These are phyloP conservation scores for Fusarium beomiforme DNA, from an alignment of 2,329 filamentous ascomycete species.

Conservation along the genomic window DNA sequence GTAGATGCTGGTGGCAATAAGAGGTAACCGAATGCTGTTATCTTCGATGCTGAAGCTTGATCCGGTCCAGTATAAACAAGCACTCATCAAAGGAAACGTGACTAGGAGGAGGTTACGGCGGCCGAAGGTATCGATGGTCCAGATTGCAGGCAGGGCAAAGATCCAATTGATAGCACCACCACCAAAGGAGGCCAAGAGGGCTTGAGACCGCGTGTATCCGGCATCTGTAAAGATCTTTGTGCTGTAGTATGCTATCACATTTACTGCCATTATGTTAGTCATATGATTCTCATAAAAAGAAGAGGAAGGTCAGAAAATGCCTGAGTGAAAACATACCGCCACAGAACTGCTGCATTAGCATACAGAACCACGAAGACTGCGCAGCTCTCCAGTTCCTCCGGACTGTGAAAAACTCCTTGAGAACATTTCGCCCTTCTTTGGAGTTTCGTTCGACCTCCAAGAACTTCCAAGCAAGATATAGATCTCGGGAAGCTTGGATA, in stretches of 20 bases:
- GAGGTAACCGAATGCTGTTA: conserved; percentile 36
- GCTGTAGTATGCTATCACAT: conserved; percentile 59
- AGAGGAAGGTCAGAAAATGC: conserved; percentile 18
- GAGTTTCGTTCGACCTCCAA: conserved; percentile 43
- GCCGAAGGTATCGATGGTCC: conserved; percentile 58
- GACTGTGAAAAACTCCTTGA: conserved; percentile 45
- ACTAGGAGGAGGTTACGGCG: background rate
- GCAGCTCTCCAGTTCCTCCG: conserved; percentile 47
- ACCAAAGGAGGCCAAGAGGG: conserved; percentile 61
- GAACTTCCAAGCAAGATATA: conserved; percentile 58
- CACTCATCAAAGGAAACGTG: background rate
- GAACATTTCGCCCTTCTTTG: conserved; percentile 36
- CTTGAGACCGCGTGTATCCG: conserved; percentile 50
- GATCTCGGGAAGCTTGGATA: conserved; percentile 60
- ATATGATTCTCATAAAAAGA: conserved; percentile 49
- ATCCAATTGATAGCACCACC: conserved; percentile 64
- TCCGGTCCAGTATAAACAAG: conserved; percentile 44
- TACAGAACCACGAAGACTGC: conserved; percentile 48
- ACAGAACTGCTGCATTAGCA: conserved; percentile 51
- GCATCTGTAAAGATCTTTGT: conserved; percentile 60
- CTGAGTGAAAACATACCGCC: conserved; percentile 48
- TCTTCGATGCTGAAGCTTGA: background rate
- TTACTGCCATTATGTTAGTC: conserved; percentile 40
- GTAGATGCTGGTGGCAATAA: conserved; percentile 48
- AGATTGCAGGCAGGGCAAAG: conserved; percentile 64